phyloP scores from a whole-genome alignment of 345 rosid species.

The Brassica cretica region DNA sequence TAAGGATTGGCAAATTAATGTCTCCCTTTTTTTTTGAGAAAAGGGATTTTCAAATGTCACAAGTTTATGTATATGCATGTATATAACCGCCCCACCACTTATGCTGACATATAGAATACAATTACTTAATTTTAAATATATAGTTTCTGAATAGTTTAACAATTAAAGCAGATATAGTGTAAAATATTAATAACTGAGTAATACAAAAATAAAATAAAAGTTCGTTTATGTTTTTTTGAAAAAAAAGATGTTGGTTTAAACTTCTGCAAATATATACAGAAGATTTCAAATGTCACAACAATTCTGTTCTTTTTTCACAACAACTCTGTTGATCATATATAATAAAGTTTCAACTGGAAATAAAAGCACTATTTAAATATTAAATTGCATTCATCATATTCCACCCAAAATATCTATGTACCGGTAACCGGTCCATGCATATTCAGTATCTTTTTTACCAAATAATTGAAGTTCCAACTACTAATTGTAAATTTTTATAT shows the following conservation, averaged over 20 bases:
- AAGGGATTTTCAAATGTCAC: slow-evolving; percentile 26
- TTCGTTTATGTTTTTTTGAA: too few relatives aligned
- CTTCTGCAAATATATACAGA: too few relatives aligned
- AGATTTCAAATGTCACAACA: too few relatives aligned
- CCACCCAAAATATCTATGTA: not conserved
- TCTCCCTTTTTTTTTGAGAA: too few relatives aligned
- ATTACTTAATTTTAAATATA: not conserved
- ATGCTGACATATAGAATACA: not conserved
- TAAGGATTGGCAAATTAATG: not conserved
- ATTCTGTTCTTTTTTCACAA: too few relatives aligned
- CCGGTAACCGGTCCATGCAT: not conserved
- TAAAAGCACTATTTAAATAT: not conserved
- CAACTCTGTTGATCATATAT: too few relatives aligned
- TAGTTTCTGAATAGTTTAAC: not conserved
- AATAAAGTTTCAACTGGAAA: not conserved
- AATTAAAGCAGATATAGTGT: not conserved
- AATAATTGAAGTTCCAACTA: not conserved
- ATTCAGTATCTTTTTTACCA: not conserved
- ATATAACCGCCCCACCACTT: not conserved
- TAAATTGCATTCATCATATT: not conserved
- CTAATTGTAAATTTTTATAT: not conserved
- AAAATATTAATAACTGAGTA: not conserved
- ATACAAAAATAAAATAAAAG: too few relatives aligned
- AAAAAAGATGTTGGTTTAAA: too few relatives aligned
- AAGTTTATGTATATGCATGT: not conserved